phyloP scores from a whole-genome alignment of 768 basidiomycete species.

The Suillus placidus region DNA sequence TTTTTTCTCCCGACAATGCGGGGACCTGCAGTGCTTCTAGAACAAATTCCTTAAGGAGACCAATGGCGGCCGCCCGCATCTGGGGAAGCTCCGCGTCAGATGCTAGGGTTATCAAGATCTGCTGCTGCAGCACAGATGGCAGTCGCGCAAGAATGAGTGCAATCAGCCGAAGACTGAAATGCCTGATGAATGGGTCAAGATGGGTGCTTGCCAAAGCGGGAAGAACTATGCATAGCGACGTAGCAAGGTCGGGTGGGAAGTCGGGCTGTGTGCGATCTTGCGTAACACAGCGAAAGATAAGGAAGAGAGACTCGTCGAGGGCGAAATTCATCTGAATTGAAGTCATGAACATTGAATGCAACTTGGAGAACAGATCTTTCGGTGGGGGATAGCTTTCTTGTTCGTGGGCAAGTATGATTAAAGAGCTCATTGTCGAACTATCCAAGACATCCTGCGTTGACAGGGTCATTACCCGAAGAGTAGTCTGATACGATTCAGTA shows the following conservation, averaged over 20 bases:
- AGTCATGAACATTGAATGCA: conserved; percentile 47
- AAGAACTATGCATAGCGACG: conserved; percentile 52
- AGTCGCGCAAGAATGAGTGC: conserved; percentile 53
- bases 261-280: conserved; percentile 5
- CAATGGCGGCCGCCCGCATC: conserved; percentile 70
- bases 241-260: conserved; percentile 45
- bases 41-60: conserved; percentile 68
- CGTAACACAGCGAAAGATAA: conserved; percentile 45
- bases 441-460: conserved; percentile 12
- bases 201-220: conserved; percentile 63
- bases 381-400: conserved; percentile 16
- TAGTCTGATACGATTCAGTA: conserved; percentile 22
- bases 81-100: conserved; percentile 55
- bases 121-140: conserved; percentile 51
- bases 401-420: conserved; percentile 29
- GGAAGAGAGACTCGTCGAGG: conserved; percentile 62
- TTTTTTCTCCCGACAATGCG: conserved; percentile 22
- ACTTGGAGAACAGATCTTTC: conserved; percentile 16
- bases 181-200: conserved; percentile 57
- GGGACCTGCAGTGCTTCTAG: conserved; percentile 50
- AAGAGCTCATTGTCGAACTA: conserved; percentile 30
- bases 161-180: conserved; percentile 63
- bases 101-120: conserved; percentile 58
- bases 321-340: conserved; percentile 56
- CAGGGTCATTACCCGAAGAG: conserved; percentile 38